Base-by-base conservation (phyloP, 495 filamentous ascomycete genomes). In the Pseudoneurospora amorphoporcata region DNA sequence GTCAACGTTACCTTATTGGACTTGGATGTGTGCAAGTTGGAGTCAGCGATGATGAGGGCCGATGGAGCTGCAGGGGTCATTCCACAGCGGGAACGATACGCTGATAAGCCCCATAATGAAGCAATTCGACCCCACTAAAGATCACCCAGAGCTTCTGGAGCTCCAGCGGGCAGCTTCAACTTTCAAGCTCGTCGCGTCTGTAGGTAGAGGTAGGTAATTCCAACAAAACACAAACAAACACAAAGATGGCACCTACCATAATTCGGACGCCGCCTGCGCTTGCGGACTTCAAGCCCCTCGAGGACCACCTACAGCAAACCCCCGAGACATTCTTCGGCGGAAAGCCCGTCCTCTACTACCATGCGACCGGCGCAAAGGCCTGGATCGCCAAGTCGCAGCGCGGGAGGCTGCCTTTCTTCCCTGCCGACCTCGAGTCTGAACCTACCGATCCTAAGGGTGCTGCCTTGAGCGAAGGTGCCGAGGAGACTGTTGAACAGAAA, bases 241-340 rank as follows among this genome's bases (percentile, higher is more conserved):
- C 14, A 45, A 76, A 73, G 16, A 84, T 85, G 82, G 69, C 79
- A 23, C 79, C 82, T 23, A 78, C 81, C 12, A 81, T 80, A 8
- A 84, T 86, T 39, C 80, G 82, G 32, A 78, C 76, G 1, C 80
- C 83, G 38, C 83, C 84, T 23, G 78, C 81, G 38, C 76, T 82
- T 32, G 70, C 76, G 47, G 84, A 86, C 72, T 98, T 93, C 84
- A 91, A 88, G 37, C 85, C 90, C 10, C 87, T 99, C 61, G 83
- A 87, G 19, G 89, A 91, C 71, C 92, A 97, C 81, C 93, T 97
- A 79, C 89, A 91, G 38, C 89, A 90, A 73, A 99, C 95, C 9
- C 95, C 95, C 1, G 80, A 84, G 69, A 94, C 90, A 39, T 99
- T 98, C 86, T 91, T 90, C 81, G 86, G 86, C 77, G 91, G 88